Evolutionary conservation across 441 rosid species (phyloP).

Genomic region (Rhodomyrtus psidioides): DNA sequence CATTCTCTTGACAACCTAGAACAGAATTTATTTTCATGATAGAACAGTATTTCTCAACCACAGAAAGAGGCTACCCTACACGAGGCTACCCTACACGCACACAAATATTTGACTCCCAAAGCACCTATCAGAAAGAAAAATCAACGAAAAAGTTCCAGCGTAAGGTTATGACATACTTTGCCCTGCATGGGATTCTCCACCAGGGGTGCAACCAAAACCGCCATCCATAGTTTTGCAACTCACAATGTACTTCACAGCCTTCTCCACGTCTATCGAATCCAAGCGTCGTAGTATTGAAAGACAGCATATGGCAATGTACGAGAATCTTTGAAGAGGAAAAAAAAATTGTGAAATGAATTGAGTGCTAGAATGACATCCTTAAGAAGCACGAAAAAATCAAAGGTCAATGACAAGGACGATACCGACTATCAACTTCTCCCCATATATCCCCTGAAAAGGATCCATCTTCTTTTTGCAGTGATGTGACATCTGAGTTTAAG

Average conservation of each 20-base stretch:
- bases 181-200: slow-evolving; percentile 91
- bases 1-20: not conserved
- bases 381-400: not conserved
- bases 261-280: slow-evolving; percentile 59
- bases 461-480: slow-evolving; percentile 82
- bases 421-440: slow-evolving; percentile 95
- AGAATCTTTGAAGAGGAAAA: slow-evolving; percentile 41
- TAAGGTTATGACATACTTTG: slow-evolving; percentile 51
- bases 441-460: slow-evolving; percentile 87
- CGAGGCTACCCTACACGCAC: no score
- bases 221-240: slow-evolving; percentile 88
- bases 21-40: not conserved
- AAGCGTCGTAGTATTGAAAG: slow-evolving; percentile 57
- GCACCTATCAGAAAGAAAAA: not conserved
- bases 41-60: not conserved
- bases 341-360: not conserved
- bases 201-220: slow-evolving; percentile 88
- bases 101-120: not conserved
- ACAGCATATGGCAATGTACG: slow-evolving; percentile 74
- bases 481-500: slow-evolving; percentile 42
- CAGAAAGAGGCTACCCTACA: not conserved
- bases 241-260: slow-evolving; percentile 62
- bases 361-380: not conserved
- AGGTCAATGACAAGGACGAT: not conserved
- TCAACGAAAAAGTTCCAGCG: not conserved